Evolutionary conservation across 257 asterid genomes (phyloP).

Genomic region (Gentiana dahurica): DNA sequence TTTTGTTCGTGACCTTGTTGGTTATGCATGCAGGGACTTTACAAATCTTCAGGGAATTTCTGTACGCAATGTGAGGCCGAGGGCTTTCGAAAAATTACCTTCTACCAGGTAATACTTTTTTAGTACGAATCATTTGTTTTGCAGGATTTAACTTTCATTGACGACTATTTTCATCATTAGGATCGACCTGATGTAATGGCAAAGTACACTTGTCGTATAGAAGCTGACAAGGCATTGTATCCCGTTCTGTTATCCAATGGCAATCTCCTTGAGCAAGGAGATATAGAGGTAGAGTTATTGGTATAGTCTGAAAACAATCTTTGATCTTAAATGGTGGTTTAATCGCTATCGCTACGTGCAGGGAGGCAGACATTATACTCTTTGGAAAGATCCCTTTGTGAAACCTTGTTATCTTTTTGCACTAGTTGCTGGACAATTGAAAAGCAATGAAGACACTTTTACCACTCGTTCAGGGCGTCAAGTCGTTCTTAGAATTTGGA

Average conservation of each 20-base stretch:
- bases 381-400: slow-evolving; percentile 92
- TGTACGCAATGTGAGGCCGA: slow-evolving; percentile 99
- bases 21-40: slow-evolving; percentile 74
- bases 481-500: slow-evolving; percentile 81
- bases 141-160: slow-evolving; percentile 4
- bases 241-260: slow-evolving; percentile 91
- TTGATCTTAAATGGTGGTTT: too few species aligned
- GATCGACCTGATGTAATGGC: slow-evolving; percentile 99
- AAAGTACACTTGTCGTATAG: slow-evolving; percentile 79
- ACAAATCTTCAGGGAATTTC: slow-evolving; percentile 83
- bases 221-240: slow-evolving; percentile 81
- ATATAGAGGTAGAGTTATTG: slow-evolving; percentile 47
- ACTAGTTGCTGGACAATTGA: slow-evolving; percentile 89
- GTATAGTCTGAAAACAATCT: background rate
- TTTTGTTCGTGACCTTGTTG: slow-evolving; percentile 11
- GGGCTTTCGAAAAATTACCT: slow-evolving; percentile 90
- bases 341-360: slow-evolving; percentile 12
- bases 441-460: slow-evolving; percentile 77
- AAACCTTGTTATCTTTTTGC: slow-evolving; percentile 98
- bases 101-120: slow-evolving; percentile 53
- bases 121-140: too few species aligned
- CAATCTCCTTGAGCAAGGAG: slow-evolving; percentile 80
- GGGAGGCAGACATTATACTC: slow-evolving; percentile 71
- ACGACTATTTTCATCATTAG: slow-evolving; percentile 28
- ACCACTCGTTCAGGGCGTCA: slow-evolving; percentile 73